Evolutionary conservation across 176 grass and related monocot species (phyloP).

Genomic region (Ampelocalamus luodianensis): DNA sequence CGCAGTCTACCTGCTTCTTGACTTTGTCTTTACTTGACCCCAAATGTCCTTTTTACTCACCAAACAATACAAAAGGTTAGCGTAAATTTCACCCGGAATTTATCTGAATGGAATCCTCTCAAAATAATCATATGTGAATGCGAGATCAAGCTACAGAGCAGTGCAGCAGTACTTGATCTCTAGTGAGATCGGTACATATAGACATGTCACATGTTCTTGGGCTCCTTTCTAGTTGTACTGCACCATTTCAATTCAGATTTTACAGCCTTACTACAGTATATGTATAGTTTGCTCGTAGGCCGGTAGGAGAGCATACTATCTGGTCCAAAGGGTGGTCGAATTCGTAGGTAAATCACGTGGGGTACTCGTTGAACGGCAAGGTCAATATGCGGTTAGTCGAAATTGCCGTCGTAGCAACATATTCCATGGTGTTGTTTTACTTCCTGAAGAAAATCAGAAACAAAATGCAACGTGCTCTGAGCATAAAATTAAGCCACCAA

Average conservation of each 20-base stretch:
- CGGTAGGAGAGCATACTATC: too few relatives aligned
- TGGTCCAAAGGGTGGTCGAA: not conserved
- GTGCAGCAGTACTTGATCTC: not conserved
- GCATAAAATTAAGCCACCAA: constrained; percentile 3
- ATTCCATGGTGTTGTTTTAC: not conserved
- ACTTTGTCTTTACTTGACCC: too few relatives aligned
- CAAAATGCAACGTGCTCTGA: not conserved
- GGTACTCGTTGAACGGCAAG: not conserved
- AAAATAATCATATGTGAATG: not conserved
- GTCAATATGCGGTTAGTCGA: not conserved
- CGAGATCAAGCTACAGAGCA: not conserved
- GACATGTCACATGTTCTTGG: not conserved
- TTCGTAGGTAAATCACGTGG: not conserved
- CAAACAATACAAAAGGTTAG: not conserved
- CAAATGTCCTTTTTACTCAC: not conserved
- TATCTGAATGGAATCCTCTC: not conserved
- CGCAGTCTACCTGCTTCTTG: not conserved
- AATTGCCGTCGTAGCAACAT: not conserved
- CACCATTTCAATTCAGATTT: not conserved
- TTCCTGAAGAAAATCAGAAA: not conserved
- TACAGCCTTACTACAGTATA: not conserved
- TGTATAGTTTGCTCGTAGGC: too few relatives aligned
- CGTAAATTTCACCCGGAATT: not conserved
- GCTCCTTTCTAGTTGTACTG: not conserved
- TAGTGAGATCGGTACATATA: not conserved